Percentiles rank a stretch among this genome's conserved stretches.
Conservation (phyloP, 2,329 filamentous ascomycete species). For the Remersonia thermophila region DNA sequence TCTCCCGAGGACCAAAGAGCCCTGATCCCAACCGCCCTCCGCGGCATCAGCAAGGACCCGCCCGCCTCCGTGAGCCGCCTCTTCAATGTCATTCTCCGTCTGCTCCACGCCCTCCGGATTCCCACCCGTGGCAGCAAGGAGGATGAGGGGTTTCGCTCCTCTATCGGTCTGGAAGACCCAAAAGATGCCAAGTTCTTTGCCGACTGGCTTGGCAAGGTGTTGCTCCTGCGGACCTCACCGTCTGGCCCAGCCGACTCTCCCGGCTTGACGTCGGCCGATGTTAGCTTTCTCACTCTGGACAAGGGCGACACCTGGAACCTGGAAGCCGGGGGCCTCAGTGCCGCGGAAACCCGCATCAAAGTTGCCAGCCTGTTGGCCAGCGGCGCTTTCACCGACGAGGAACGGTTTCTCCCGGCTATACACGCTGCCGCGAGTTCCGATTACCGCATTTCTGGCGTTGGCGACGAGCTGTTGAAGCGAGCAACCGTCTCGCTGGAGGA, state of each 20-base stretch:
- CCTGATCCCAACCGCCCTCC: slow-evolving; percentile 57
- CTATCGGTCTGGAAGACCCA: slow-evolving; percentile 51
- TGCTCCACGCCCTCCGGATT: slow-evolving; percentile 58
- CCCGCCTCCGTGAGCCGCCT: slow-evolving; percentile 44
- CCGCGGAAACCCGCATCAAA: slow-evolving; percentile 58
- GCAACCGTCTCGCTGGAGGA: slow-evolving; percentile 65
- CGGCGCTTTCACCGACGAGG: slow-evolving; percentile 70
- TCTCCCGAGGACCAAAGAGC: slow-evolving; percentile 50
- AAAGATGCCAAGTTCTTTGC: slow-evolving; percentile 65
- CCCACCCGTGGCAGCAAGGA: slow-evolving; percentile 70
- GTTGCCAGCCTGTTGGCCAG: slow-evolving; percentile 65
- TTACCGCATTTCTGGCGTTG: slow-evolving; percentile 68
- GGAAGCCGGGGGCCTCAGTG: slow-evolving; percentile 47
- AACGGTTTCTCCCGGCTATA: slow-evolving; percentile 73
- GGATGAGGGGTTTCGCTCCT: slow-evolving; percentile 53
- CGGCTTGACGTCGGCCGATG: slow-evolving; percentile 53
- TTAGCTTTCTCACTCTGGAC: slow-evolving; percentile 55
- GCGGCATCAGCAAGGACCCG: slow-evolving; percentile 48
- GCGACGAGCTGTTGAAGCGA: slow-evolving; percentile 79
- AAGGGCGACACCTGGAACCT: slow-evolving; percentile 60
- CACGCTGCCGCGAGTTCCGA: slow-evolving; percentile 76
- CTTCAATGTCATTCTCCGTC: slow-evolving; percentile 71
- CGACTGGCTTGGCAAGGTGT: slow-evolving; percentile 61
- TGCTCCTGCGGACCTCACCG: slow-evolving; percentile 39
- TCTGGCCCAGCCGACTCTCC: slow-evolving; percentile 22